Evolutionary conservation across 2,329 filamentous ascomycete species (phyloP), one percentile per base, ranked within the genome.

Genomic region (Arthroderma uncinatum): DNA sequence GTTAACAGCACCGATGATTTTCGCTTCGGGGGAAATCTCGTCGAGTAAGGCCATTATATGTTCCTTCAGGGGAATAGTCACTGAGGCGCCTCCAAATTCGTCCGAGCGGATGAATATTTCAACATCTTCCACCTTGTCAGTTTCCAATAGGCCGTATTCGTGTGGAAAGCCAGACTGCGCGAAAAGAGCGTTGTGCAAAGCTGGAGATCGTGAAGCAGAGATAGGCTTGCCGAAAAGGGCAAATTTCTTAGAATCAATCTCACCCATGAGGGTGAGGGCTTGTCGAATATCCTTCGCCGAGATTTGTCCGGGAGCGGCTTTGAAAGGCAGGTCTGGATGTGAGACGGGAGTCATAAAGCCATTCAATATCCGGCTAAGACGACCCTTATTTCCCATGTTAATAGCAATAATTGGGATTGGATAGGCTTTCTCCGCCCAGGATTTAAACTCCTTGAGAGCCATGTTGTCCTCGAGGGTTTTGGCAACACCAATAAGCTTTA

Each of bases 21-120:
- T 81, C 12, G 90, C 92, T 56, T 93, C 85, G 30, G 85, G 81
- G 0, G 89, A 85, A 58, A 96, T 78, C 55, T 85, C 82, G 67
- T 97, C 90, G 12, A 98, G 76, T 4, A 92, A 73, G 0, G 81
- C 78, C 74, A 94, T 89, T 58, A 97, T 83, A 64, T 95, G 89
- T 30, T 93, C 77, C 74, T 98, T 98, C 56, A 98, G 78, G 0
- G 93, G 93, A 54, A 98, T 97, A 0, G 93, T 98, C 48, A 98
- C 89, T 2, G 90, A 96, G 2, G 89, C 92, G 58, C 93, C 93
- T 6, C 93, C 93, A 67, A 98, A 98, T 63, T 86, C 78, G 0
- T 84, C 75, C 0, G 82, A 74, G 6, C 80, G 81, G 59, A 98
- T 84, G 53, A 89, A 73, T 1, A 81, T 74, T 62, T 77, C 75